phyloP scores from a whole-genome alignment of 2,329 filamentous ascomycete species.

The Fragosphaeria purpurea region DNA sequence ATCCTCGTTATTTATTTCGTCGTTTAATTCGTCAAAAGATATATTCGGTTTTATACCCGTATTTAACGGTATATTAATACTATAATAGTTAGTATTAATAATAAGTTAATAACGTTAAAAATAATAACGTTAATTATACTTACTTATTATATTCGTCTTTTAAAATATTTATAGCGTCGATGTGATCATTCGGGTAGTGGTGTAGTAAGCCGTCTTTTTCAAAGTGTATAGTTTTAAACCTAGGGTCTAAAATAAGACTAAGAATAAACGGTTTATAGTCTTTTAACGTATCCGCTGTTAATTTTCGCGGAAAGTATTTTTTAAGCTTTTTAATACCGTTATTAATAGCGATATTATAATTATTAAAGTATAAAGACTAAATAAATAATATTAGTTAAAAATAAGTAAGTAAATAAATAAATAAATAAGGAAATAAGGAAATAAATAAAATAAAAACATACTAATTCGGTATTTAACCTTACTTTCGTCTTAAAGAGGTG shows the following conservation, averaged over 20 bases:
- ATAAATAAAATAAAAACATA: not conserved
- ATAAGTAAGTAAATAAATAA: too few relatives aligned
- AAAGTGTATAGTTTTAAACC: not conserved
- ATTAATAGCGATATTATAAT: not conserved
- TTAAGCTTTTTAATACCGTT: not conserved
- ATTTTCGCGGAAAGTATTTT: too few relatives aligned
- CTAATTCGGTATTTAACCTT: too few relatives aligned
- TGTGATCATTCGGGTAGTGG: not conserved
- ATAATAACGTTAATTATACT: not conserved
- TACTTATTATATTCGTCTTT: not conserved
- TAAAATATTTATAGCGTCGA: not conserved
- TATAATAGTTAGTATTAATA: not conserved
- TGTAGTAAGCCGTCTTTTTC: too few relatives aligned
- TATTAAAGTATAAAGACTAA: not conserved
- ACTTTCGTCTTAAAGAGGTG: too few relatives aligned
- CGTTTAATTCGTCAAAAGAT: not conserved
- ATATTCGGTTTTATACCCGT: not conserved
- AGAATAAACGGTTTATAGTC: conserved; percentile 6
- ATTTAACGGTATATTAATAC: not conserved
- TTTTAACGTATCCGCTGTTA: too few relatives aligned
- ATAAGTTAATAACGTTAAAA: not conserved
- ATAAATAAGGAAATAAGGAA: too few relatives aligned
- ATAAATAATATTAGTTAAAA: not conserved
- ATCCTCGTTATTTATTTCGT: not conserved
- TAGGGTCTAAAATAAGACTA: conserved; percentile 13